These are phyloP conservation scores for Peronospora destructor DNA, from an alignment of 352 stramenopile species.

Conservation along the genomic window DNA sequence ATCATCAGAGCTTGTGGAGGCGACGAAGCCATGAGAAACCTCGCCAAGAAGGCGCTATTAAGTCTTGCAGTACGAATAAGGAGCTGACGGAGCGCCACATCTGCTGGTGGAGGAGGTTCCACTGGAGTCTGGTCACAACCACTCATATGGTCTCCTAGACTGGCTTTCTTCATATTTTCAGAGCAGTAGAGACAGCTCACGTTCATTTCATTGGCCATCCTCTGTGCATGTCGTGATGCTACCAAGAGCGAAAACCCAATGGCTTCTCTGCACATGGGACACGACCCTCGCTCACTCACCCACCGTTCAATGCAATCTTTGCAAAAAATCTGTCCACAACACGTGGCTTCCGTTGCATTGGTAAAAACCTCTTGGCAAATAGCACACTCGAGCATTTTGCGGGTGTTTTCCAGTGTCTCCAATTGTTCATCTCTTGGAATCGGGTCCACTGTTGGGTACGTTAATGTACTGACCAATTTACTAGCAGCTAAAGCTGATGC, in stretches of 20 bases:
- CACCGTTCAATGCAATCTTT: conserved; percentile 76
- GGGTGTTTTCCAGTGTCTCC: conserved; percentile 69
- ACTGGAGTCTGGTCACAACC: conserved; percentile 60
- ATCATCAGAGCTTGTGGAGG: conserved; percentile 64
- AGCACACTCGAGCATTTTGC: conserved; percentile 82
- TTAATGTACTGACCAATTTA: conserved; percentile 67
- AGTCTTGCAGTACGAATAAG: conserved; percentile 52
- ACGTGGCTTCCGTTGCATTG: conserved; percentile 63
- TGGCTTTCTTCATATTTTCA: conserved; percentile 66
- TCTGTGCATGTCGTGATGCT: conserved; percentile 59
- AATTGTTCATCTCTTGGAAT: conserved; percentile 73
- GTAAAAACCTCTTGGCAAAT: conserved; percentile 83
- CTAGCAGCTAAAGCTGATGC: conserved; percentile 63
- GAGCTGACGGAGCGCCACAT: conserved; percentile 58
- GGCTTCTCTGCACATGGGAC: conserved; percentile 73
- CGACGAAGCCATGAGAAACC: conserved; percentile 54
- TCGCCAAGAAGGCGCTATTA: conserved; percentile 41
- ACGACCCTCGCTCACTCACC: conserved; percentile 74
- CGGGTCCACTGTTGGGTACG: conserved; percentile 41
- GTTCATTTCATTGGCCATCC: conserved; percentile 85
- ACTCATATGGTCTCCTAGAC: conserved; percentile 52
- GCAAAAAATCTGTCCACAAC: conserved; percentile 82
- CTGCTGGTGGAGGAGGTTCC: conserved; percentile 62
- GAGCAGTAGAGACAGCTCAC: conserved; percentile 62
- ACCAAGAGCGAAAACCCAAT: conserved; percentile 66